phyloP scores from a whole-genome alignment of 768 basidiomycete genomes.

The Goffeauzyma gilvescens region DNA sequence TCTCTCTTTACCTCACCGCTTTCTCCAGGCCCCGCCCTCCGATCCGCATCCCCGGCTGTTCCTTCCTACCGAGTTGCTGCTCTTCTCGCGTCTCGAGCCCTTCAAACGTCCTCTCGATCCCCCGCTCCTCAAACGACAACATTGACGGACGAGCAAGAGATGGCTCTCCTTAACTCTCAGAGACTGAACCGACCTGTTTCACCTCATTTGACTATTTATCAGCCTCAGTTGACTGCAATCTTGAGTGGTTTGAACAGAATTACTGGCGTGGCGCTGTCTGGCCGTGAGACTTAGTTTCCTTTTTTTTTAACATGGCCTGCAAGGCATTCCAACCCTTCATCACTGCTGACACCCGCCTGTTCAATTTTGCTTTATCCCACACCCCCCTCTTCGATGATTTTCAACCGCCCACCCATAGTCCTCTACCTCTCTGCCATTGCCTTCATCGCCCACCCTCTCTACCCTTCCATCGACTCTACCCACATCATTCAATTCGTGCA shows the following conservation, averaged over 20 bases:
- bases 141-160: constrained; percentile 22
- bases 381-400: neutral
- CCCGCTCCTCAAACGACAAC: constrained; percentile 24
- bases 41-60: constrained; percentile 1
- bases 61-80: no score
- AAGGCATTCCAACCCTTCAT: no score
- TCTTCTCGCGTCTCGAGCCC: neutral
- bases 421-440: constrained; percentile 73
- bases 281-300: constrained; percentile 43
- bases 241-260: constrained; percentile 67
- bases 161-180: constrained; percentile 63
- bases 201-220: constrained; percentile 91
- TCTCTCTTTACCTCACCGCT: neutral
- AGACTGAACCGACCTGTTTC: constrained; percentile 72
- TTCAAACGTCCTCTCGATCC: neutral
- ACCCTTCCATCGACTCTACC: constrained; percentile 48
- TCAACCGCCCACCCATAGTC: constrained; percentile 36
- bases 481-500: constrained; percentile 55
- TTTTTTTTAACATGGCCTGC: constrained; percentile 2
- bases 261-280: constrained; percentile 64
- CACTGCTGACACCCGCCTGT: neutral
- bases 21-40: constrained; percentile 1
- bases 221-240: constrained; percentile 65
- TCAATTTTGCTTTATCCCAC: neutral
- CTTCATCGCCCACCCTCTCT: constrained; percentile 60